phyloP scores from a whole-genome alignment of 2,329 filamentous ascomycete genomes.

The Nigrospora sphaerica region DNA sequence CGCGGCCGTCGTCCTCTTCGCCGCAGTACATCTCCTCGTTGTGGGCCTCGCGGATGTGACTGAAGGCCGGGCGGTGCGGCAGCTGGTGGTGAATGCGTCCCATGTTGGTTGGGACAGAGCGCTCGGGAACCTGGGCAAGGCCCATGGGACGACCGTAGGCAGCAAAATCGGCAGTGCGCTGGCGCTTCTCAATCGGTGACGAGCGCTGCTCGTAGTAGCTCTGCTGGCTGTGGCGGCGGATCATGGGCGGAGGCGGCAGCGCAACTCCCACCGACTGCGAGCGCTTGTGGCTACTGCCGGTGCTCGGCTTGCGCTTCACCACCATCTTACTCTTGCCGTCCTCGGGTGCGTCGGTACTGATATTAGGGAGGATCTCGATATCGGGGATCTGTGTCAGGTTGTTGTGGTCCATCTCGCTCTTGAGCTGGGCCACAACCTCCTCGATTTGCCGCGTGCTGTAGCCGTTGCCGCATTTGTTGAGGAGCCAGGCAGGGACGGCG shows the following conservation, averaged over 20 bases:
- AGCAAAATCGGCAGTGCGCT: constrained; percentile 13
- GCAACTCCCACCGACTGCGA: constrained; percentile 26
- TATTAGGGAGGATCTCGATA: constrained; percentile 52
- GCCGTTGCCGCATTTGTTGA: constrained; percentile 34
- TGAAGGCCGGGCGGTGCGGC: constrained; percentile 23
- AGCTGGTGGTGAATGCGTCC: constrained; percentile 14
- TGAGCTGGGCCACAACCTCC: constrained; percentile 37
- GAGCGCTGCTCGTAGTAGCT: constrained; percentile 7
- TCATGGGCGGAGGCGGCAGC: constrained; percentile 13
- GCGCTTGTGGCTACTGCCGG: constrained; percentile 18
- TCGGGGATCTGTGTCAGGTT: constrained; percentile 43
- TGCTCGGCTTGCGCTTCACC: constrained; percentile 16
- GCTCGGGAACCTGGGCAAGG: constrained; percentile 5
- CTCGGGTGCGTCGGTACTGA: constrained; percentile 30
- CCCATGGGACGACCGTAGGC: constrained; percentile 7
- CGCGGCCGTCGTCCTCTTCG: constrained; percentile 5
- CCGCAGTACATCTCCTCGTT: constrained; percentile 19
- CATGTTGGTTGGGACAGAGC: constrained; percentile 10
- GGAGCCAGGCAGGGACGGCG: constrained; percentile 42
- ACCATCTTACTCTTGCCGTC: constrained; percentile 17
- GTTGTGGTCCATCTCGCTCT: constrained; percentile 34
- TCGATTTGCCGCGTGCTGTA: constrained; percentile 41
- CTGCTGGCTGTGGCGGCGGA: constrained; percentile 19
- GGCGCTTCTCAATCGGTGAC: constrained; percentile 20
- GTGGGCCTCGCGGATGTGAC: constrained; percentile 24